phyloP scores from a whole-genome alignment of 2,329 filamentous ascomycete species.

The Huntiella omanensis region DNA sequence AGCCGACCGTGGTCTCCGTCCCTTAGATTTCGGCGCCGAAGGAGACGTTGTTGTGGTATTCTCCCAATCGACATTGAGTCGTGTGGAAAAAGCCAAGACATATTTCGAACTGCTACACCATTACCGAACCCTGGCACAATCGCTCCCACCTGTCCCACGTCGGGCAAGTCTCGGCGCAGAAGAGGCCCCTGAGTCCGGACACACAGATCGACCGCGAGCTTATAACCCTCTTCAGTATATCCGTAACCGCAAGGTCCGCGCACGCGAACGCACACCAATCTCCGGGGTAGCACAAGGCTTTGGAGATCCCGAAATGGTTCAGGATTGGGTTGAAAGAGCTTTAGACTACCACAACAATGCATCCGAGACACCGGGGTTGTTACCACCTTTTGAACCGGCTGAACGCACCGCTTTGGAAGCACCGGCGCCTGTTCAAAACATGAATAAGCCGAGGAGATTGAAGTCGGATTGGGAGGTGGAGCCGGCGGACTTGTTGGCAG shows the following conservation, averaged over 20 bases:
- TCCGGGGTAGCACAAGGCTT: constrained; percentile 63
- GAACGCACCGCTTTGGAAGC: constrained; percentile 23
- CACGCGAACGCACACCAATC: constrained; percentile 55
- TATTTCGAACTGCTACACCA: constrained; percentile 74
- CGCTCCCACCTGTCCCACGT: constrained; percentile 52
- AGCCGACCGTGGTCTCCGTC: constrained; percentile 22
- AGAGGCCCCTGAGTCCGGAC: constrained; percentile 15
- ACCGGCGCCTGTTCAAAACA: constrained; percentile 24
- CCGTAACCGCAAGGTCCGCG: constrained; percentile 71
- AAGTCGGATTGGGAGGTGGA: constrained; percentile 72
- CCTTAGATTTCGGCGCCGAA: constrained; percentile 13
- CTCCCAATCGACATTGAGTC: constrained; percentile 59
- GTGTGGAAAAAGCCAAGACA: constrained; percentile 67
- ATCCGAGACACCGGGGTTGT: constrained; percentile 10
- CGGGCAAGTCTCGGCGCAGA: constrained; percentile 4
- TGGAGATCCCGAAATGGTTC: constrained; percentile 50
- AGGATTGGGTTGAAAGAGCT: constrained; percentile 53
- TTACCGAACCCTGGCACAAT: constrained; percentile 62
- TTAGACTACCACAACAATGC: background rate
- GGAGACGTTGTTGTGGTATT: constrained; percentile 30
- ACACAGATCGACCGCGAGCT: constrained; percentile 27
- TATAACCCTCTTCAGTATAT: constrained; percentile 92
- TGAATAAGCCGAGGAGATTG: constrained; percentile 47
- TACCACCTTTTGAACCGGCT: constrained; percentile 29
- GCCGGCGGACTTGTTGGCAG: constrained; percentile 72